Conservation (phyloP, 352 stramenopile genomes). For the Phytophthora fragariaefolia region DNA sequence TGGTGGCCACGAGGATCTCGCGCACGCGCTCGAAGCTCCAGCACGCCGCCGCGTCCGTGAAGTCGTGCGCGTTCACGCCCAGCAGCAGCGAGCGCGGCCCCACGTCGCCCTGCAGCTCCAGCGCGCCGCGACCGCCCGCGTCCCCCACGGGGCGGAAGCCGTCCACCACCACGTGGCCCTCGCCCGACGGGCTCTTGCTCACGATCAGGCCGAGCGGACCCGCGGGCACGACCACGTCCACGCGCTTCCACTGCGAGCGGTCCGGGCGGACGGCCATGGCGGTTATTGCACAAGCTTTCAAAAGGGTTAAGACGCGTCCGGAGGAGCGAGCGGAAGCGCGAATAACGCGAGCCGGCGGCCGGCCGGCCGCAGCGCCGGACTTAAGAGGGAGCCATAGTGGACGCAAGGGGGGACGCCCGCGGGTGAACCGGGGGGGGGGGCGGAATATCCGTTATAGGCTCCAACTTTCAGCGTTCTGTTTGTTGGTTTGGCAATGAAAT, state of each 20-base stretch:
- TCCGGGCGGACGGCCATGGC: constrained; percentile 21
- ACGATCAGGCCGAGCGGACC: constrained; percentile 82
- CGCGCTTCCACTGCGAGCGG: constrained; percentile 46
- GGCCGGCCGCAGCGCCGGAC: too few relatives aligned
- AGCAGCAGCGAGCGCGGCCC: constrained; percentile 55
- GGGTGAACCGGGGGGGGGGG: not conserved
- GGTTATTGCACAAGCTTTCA: too few relatives aligned
- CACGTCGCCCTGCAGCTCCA: constrained; percentile 52
- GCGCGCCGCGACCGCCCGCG: constrained; percentile 49
- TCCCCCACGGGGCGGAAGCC: constrained; percentile 67
- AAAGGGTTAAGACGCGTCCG: too few relatives aligned
- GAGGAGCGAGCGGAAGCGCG: too few relatives aligned
- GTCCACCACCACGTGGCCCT: constrained; percentile 71
- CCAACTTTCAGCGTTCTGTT: too few relatives aligned
- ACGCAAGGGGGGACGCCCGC: too few relatives aligned
- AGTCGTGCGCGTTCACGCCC: constrained; percentile 79
- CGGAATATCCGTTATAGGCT: not conserved
- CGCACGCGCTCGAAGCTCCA: constrained; percentile 76
- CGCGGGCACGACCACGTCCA: constrained; percentile 72
- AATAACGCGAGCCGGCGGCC: too few relatives aligned
- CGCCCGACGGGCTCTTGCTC: constrained; percentile 50
- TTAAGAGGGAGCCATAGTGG: not conserved
- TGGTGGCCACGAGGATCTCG: constrained; percentile 76
- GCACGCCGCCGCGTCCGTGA: constrained; percentile 37
- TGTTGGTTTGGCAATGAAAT: too few relatives aligned